A percentile compares a stretch with the other conserved stretches of the same genome.
Conservation (phyloP, 768 basidiomycete genomes). For the Dioszegia hungarica region DNA sequence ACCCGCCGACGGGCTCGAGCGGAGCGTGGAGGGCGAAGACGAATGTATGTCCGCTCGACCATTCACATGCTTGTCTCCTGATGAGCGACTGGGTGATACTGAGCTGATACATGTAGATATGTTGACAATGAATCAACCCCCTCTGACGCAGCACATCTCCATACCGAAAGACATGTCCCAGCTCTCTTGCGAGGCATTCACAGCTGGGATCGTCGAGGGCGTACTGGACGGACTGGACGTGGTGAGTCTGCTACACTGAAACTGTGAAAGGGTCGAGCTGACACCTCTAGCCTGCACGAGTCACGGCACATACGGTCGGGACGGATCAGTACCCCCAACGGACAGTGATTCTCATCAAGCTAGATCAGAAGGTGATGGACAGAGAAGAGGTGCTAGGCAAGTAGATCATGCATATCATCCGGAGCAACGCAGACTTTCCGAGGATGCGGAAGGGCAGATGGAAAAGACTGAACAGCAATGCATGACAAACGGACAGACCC, state of each 20-base stretch:
- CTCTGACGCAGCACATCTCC: conserved; percentile 83
- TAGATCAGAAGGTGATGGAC: conserved; percentile 87
- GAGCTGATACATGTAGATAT: conserved; percentile 61
- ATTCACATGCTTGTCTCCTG: too few species aligned
- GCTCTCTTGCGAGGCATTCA: conserved; percentile 93
- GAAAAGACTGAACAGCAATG: neutral
- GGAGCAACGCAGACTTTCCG: too few species aligned
- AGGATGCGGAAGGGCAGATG: too few species aligned
- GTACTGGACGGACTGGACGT: conserved; percentile 90
- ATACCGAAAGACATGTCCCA: conserved; percentile 91
- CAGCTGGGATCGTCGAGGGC: conserved; percentile 95
- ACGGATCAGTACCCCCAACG: conserved; percentile 72
- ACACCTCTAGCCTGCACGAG: conserved; percentile 75
- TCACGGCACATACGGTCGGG: conserved; percentile 91
- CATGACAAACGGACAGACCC: neutral
- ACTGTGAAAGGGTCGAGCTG: neutral
- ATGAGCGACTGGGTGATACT: neutral
- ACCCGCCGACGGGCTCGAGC: conserved; percentile 89
- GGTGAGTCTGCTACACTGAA: conserved; percentile 56
- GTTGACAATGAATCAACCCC: conserved; percentile 95
- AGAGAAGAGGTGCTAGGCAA: conserved; percentile 81
- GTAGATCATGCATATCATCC: too few species aligned
- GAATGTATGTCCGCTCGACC: conserved; percentile 63
- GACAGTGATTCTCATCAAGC: conserved; percentile 94
- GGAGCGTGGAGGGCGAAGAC: conserved; percentile 91